Base-by-base conservation (phyloP, 768 basidiomycete genomes). In the Trametes cingulata region DNA sequence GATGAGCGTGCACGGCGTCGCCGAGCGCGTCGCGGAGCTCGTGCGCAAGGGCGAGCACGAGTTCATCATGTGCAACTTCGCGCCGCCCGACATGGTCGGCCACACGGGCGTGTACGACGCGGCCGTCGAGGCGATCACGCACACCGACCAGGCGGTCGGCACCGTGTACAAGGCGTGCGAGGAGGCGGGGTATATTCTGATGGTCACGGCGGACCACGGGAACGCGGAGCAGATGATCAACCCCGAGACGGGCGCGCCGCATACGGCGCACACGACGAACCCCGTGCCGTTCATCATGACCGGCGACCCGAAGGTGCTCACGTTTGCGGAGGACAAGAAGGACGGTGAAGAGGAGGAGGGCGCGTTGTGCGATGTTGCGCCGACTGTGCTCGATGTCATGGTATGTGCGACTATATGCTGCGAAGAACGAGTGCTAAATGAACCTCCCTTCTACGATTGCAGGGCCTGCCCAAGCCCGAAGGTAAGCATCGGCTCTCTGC, bases 11-110 rank as follows among this genome's bases (percentile, higher is more conserved):
- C 88, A 91, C 63, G 83, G 78, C 39, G 95, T 98, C 17, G 95
- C 93, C 0, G 90, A 94, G 68, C 93, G 92, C 73, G 94, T 97
- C n/a, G 91, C 91, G 1, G 88, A 93, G 73, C 81, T 94, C 8
- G 82, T 98, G 63, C 82, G 81, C 68, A 77, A 78, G 66, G 75
- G 79, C 56, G 79, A 86, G 46, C 82, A 91, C 68, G 90, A 95
- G 43, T 97, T 97, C 69, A 84, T 97, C 59, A 97, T 97, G 94
- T 96, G 93, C 79, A 97, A 96, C 77, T 97, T 96, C 73, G 95
- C 95, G 3, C 95, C 95, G 36, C 95, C 95, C 4, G 95, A 98
- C 70, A 96, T 97, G 95, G 95, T 96, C 53, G 94, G 95, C 36
- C 95, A 96, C 75, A 97, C 95, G 0, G 95, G 95, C 60, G 77